Base-by-base conservation (phyloP, 345 rosid genomes). In the Anacardium occidentale region DNA sequence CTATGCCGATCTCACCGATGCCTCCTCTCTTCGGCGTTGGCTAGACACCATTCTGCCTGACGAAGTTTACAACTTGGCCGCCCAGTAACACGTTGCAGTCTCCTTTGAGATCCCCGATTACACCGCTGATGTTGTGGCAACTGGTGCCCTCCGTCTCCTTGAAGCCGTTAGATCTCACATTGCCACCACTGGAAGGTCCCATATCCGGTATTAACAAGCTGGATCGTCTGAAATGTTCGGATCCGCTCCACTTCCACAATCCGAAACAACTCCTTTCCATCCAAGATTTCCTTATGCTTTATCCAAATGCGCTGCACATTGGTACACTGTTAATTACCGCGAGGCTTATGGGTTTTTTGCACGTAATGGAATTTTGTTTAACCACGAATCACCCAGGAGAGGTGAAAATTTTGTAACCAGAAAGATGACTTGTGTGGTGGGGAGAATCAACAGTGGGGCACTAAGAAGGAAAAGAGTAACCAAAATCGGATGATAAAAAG, bases 171-270 rank as follows among this genome's bases (percentile, higher is more conserved):
- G 98, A 77, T 94, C 98, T 62, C 95, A 94, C 75, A 85, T 82
- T 76, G 56, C 85, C 11, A 93, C 89, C 78, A 90, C 89, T 11
- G 95, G 95, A 1, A 71, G 98, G 51, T 74, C 32, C 66, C 80
- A 83, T 20, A 81, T 94, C 77, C 80, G 86, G 74, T 94, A 94
- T 61, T 92, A 94, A 59, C 98, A 94, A 75, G 98, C 98, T 7
- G 97, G 98, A 64, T 94, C 98, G 0, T 92, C 97, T 0, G 98
- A 94, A 69, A 94, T 94, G 98, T 94, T 94, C 64, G 98, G 98
- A 59, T 82, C 98, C 45, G 90, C 98, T 0, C 92, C 93, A 0
- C 98, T 97, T 5, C 98, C 98, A 0, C 97, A 94, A 50, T 80
- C 87, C 0, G 98, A 94, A 64, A 48, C 84, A 17, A 53, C 97